phyloP scores from a whole-genome alignment of 2,329 filamentous ascomycete species.

The Colletotrichum lupini region DNA sequence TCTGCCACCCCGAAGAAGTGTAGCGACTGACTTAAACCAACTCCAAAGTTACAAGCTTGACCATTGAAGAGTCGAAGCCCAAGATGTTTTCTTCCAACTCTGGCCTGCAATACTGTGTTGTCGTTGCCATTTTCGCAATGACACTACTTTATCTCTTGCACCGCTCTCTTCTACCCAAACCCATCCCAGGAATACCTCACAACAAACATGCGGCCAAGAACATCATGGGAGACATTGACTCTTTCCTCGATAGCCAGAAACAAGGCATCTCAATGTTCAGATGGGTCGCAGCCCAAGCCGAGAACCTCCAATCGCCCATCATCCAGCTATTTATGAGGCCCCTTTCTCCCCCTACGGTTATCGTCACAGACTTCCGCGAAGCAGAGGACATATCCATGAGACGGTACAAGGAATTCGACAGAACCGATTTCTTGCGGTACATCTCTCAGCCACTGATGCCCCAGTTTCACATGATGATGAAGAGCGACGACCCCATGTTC shows the following conservation, averaged over 20 bases:
- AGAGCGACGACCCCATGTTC: constrained; percentile 42
- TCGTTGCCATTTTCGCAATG: no score
- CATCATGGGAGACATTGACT: constrained; percentile 53
- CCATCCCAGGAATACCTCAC: constrained; percentile 58
- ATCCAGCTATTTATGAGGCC: constrained; percentile 59
- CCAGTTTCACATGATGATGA: constrained; percentile 45
- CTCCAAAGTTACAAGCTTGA: no score
- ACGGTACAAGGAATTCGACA: constrained; percentile 54
- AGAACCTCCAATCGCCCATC: constrained; percentile 51
- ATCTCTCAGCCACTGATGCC: constrained; percentile 47
- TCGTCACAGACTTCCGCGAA: constrained; percentile 50
- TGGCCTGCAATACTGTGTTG: no score
- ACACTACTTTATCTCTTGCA: no score
- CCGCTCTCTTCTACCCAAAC: constrained; percentile 47
- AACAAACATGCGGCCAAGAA: constrained; percentile 45
- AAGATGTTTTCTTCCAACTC: no score
- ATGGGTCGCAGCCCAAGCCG: neutral
- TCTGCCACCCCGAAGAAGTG: no score
- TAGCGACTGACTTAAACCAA: no score
- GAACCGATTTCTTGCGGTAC: constrained; percentile 38
- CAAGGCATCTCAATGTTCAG: neutral
- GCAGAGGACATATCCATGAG: constrained; percentile 55
- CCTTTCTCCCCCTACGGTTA: constrained; percentile 52
- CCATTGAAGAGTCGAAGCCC: no score
- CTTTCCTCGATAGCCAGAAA: constrained; percentile 45